Evolutionary conservation across 257 asterid genomes (phyloP).

Genomic region (Rubia yunnanensis): DNA sequence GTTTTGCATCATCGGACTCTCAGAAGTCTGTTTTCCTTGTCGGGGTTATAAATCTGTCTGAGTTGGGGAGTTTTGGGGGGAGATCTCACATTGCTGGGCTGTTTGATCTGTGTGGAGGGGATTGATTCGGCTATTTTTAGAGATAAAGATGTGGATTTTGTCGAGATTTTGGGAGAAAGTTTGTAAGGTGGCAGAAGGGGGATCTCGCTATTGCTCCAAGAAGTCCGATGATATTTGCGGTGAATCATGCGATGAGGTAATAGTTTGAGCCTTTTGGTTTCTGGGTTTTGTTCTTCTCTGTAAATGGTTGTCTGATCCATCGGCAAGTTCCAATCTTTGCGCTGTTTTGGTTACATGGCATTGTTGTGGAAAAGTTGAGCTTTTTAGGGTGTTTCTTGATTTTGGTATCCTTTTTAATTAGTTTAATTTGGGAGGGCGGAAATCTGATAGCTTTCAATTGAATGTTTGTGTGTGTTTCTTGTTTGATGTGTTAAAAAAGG

Average conservation of each 20-base stretch:
- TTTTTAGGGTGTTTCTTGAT: background rate
- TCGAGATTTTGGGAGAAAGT: conserved; percentile 57
- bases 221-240: conserved; percentile 62
- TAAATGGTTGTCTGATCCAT: background rate
- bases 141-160: conserved; percentile 42
- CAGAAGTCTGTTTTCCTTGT: background rate
- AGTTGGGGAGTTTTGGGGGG: background rate
- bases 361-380: conserved; percentile 8
- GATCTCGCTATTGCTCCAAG: conserved; percentile 69
- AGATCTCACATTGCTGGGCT: conserved; percentile 12
- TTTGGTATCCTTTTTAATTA: background rate
- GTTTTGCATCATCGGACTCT: background rate
- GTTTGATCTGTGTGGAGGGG: conserved; percentile 8
- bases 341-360: conserved; percentile 6
- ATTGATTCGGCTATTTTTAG: conserved; percentile 2
- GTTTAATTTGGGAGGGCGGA: background rate
- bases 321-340: conserved; percentile 7
- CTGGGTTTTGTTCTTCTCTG: background rate
- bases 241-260: conserved; percentile 44
- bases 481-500: background rate
- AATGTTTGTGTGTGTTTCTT: background rate
- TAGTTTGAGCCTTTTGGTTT: background rate
- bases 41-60: conserved; percentile 1
- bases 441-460: background rate
- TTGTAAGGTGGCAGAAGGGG: conserved; percentile 63